Base-by-base conservation (phyloP, 306 rosid species). In the Cucumis melo region DNA sequence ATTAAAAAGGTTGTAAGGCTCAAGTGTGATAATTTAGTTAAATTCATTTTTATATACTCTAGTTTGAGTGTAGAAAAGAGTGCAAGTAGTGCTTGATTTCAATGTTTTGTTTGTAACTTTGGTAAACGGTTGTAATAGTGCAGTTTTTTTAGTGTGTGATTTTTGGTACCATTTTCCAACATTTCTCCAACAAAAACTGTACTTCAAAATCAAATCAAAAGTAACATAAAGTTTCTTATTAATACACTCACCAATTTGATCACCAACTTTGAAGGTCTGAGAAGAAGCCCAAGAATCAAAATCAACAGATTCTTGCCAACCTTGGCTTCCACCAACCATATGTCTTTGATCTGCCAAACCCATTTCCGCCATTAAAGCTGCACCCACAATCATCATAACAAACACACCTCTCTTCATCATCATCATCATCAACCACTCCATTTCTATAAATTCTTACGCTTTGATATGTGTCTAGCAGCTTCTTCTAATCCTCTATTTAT, bases 261-360 rank as follows among this genome's bases (percentile, higher is more conserved):
- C 98, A 48, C 94, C 93, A 57, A 87, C 93, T 71, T 86, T 91
- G 81, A 93, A 93, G 79, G 87, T 90, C 75, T 90, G 83, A 44
- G 82, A 84, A 53, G 93, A 86, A 77, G 64, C 73, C 98, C 97
- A 91, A 8, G 98, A 77, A 23, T 87, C 80, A 16, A 90, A 87
- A 66, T 93, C 91, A 34, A 87, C 87, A 79, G 98, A 88, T 78
- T 75, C 76, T 63, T 89, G 90, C 98, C 98, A 93, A 10, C 98
- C 98, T 84, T 91, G 92, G 82, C 81, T 86, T 79, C 97, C 98
- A 11, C 98, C 98, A 82, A 93, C 98, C 54, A 29, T 78, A 80
- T 84, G 87, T 56, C 90, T 89, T 68, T 68, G 75, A 15, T 83
- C 81, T 21, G 94, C 87, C 77, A 74, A 73, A 41, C 79, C 80